phyloP scores from a whole-genome alignment of 768 basidiomycete species.

The Amanita rubescens region DNA sequence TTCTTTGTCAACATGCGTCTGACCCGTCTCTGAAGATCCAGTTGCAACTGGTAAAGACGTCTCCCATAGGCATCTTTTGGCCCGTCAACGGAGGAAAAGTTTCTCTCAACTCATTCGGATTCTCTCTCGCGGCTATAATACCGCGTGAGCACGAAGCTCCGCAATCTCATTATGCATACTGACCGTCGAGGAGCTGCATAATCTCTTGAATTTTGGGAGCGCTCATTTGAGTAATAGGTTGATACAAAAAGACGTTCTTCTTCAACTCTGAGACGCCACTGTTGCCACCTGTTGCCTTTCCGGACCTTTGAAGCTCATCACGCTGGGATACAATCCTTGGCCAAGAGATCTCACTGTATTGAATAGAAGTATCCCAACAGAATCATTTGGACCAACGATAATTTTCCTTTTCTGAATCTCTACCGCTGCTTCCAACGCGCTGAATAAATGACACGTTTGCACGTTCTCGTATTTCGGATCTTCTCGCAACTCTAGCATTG shows the following conservation, averaged over 20 bases:
- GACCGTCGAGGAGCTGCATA: constrained; percentile 72
- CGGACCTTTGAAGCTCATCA: constrained; percentile 27
- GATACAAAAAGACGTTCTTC: constrained; percentile 63
- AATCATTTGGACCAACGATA: constrained; percentile 80
- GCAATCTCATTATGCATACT: constrained; percentile 11
- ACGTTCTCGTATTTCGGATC: constrained; percentile 58
- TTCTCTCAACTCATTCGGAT: constrained; percentile 47
- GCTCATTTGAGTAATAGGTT: constrained; percentile 68
- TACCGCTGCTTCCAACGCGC: constrained; percentile 76
- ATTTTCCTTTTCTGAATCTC: constrained; percentile 89
- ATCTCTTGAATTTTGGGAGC: constrained; percentile 79
- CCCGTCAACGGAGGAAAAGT: constrained; percentile 58
- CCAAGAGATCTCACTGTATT: constrained; percentile 64
- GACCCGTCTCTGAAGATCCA: constrained; percentile 87
- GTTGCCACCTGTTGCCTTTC: constrained; percentile 30
- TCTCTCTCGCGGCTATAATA: constrained; percentile 52
- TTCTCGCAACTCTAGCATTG: constrained; percentile 74
- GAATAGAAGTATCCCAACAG: constrained; percentile 85
- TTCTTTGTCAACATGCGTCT: constrained; percentile 13
- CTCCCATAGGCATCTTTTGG: constrained; percentile 70
- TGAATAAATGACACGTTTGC: constrained; percentile 69
- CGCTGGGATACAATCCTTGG: constrained; percentile 1
- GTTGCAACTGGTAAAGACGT: constrained; percentile 87
- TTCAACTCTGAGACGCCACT: constrained; percentile 54
- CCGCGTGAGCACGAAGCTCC: neutral